Evolutionary conservation across 2,329 filamentous ascomycete genomes (phyloP).

Genomic region (Fusarium begoniae): DNA sequence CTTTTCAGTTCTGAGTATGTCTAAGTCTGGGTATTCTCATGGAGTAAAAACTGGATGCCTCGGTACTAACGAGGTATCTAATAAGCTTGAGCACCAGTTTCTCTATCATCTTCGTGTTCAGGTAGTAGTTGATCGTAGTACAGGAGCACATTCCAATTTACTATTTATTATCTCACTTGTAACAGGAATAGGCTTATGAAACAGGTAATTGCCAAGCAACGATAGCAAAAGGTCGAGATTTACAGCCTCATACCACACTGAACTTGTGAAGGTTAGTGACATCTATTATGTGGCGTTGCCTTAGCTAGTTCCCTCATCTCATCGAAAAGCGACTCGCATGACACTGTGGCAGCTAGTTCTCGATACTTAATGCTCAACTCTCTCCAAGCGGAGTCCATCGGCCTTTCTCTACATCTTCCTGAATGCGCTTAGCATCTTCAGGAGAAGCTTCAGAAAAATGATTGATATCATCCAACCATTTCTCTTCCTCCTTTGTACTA

Average conservation of each 20-base stretch:
- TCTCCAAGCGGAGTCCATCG: background rate
- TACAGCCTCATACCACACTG: too few species aligned
- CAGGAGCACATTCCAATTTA: too few species aligned
- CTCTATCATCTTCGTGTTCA: background rate
- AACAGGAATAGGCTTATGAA: rapidly evolving
- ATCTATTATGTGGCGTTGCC: too few species aligned
- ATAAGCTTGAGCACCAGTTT: background rate
- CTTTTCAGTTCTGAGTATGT: background rate
- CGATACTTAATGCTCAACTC: background rate
- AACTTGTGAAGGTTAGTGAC: background rate
- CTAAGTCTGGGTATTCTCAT: too few species aligned
- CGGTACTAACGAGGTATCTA: background rate
- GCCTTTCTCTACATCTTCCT: background rate
- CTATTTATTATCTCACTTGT: background rate
- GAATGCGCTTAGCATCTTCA: background rate
- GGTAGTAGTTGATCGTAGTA: background rate
- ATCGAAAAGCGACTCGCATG: rapidly evolving
- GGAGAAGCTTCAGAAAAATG: background rate
- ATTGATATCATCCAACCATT: background rate
- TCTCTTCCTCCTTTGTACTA: background rate
- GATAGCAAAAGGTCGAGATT: background rate
- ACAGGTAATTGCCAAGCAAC: background rate
- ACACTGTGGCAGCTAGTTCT: rapidly evolving
- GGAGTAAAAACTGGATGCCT: background rate
- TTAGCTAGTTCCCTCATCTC: background rate